Evolutionary conservation across 495 filamentous ascomycete genomes (phyloP).

Genomic region (Aspergillus homomorphus): DNA sequence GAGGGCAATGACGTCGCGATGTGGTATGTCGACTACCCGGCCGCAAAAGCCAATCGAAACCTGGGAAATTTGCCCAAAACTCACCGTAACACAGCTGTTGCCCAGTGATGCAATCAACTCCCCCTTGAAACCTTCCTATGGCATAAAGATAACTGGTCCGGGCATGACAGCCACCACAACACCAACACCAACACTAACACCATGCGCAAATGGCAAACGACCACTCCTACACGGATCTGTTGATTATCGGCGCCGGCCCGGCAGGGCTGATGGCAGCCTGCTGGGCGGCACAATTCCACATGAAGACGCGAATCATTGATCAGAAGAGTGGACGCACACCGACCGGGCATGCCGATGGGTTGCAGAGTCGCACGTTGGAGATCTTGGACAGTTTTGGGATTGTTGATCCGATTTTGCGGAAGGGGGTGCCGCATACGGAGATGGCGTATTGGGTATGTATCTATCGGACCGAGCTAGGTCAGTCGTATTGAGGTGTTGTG

Average conservation of each 20-base stretch:
- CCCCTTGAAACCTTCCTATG: no score
- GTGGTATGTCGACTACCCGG: no score
- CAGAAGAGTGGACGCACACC: slow-evolving; percentile 28
- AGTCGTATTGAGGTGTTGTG: not conserved
- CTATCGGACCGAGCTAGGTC: not conserved
- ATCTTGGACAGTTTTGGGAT: slow-evolving; percentile 62
- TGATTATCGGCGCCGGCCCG: slow-evolving; percentile 15
- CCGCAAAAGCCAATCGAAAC: no score
- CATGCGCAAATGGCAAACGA: not conserved
- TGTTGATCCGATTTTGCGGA: slow-evolving; percentile 40
- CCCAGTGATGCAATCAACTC: no score
- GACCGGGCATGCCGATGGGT: slow-evolving; percentile 16
- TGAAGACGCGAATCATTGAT: slow-evolving; percentile 53
- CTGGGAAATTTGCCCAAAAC: no score
- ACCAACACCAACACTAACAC: not conserved
- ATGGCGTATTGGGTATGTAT: slow-evolving; percentile 10
- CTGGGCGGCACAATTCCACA: slow-evolving; percentile 55
- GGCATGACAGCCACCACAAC: no score
- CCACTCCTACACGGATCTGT: slow-evolving; percentile 1
- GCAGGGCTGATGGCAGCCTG: slow-evolving; percentile 50
- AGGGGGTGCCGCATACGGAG: slow-evolving; percentile 1
- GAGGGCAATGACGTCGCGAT: no score
- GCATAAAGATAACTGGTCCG: no score
- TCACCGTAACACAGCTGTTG: no score
- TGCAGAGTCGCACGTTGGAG: slow-evolving; percentile 44